A percentile compares a stretch with the other conserved stretches of the same genome.
Evolutionary conservation across 352 stramenopile genomes (phyloP).

Genomic region (Pythium aristosporum): DNA sequence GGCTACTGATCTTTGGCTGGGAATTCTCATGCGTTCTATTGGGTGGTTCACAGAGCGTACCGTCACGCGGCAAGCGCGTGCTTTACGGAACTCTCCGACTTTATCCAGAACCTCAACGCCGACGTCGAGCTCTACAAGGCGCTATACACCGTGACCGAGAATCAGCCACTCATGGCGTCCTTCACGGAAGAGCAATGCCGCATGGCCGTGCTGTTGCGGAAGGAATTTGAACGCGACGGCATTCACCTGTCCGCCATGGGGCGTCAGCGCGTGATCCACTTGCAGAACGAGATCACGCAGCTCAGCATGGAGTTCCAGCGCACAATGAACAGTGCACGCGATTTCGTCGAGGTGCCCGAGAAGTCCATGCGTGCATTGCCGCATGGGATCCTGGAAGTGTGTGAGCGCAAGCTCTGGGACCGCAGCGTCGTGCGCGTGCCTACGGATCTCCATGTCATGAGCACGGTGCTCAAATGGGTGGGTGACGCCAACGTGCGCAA

Average conservation of each 20-base stretch:
- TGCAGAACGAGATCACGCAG: slow-evolving; percentile 89
- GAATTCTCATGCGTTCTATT: background rate
- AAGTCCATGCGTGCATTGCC: slow-evolving; percentile 40
- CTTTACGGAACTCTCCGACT: slow-evolving; percentile 91
- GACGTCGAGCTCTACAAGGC: slow-evolving; percentile 90
- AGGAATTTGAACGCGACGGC: slow-evolving; percentile 95
- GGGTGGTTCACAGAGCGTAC: slow-evolving; percentile 47
- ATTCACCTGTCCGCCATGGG: slow-evolving; percentile 88
- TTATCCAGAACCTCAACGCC: slow-evolving; percentile 94
- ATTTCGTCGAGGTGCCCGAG: slow-evolving; percentile 51
- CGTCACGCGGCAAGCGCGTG: slow-evolving; percentile 80
- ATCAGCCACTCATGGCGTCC: slow-evolving; percentile 45
- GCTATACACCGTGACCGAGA: slow-evolving; percentile 70
- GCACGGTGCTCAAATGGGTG: slow-evolving; percentile 92
- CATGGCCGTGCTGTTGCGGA: slow-evolving; percentile 87
- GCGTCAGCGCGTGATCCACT: slow-evolving; percentile 74
- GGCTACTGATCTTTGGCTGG: background rate
- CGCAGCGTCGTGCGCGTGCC: slow-evolving; percentile 63
- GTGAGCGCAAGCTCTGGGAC: slow-evolving; percentile 69
- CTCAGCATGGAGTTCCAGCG: slow-evolving; percentile 88
- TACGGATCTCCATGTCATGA: slow-evolving; percentile 86
- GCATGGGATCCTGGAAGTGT: slow-evolving; percentile 53
- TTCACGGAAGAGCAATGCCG: slow-evolving; percentile 89
- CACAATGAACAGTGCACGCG: slow-evolving; percentile 70
- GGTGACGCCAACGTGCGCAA: slow-evolving; percentile 68